A percentile compares a stretch with the other conserved stretches of the same genome.
Evolutionary conservation across 2,329 filamentous ascomycete genomes (phyloP).

Genomic region (Apiospora saccharicola): DNA sequence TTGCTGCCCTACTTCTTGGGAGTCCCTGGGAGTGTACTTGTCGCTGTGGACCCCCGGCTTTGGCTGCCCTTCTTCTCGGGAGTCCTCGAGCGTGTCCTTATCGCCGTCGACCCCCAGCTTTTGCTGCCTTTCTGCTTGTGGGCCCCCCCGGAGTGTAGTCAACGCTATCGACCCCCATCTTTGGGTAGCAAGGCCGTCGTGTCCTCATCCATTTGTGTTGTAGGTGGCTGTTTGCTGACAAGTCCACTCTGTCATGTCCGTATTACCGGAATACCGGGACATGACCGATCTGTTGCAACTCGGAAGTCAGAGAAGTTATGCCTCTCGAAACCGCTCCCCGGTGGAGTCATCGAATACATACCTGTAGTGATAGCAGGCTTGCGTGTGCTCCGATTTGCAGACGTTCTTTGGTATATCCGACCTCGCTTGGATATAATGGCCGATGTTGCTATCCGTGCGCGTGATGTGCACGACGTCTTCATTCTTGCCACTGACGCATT

Average conservation of each 20-base stretch:
- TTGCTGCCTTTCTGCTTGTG: too few species aligned
- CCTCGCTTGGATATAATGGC: conserved; percentile 24
- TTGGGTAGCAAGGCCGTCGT: too few species aligned
- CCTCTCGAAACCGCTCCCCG: too few species aligned
- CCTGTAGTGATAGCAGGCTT: conserved; percentile 25
- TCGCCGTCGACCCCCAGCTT: conserved; percentile 16
- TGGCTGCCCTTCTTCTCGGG: too few species aligned
- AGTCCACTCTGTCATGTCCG: conserved; percentile 25
- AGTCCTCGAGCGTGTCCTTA: neutral
- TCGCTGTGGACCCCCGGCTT: too few species aligned
- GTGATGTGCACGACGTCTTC: conserved; percentile 22
- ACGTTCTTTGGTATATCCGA: conserved; percentile 25
- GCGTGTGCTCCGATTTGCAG: conserved; percentile 17
- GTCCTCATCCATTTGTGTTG: conserved; percentile 4
- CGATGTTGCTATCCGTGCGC: conserved; percentile 5
- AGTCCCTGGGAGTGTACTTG: too few species aligned
- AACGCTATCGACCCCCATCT: too few species aligned
- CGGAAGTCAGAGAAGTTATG: too few species aligned
- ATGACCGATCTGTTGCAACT: conserved; percentile 13
- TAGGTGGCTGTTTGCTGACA: conserved; percentile 21
- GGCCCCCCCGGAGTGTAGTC: too few species aligned
- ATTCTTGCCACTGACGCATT: conserved; percentile 16
- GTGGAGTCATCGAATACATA: neutral
- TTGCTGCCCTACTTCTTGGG: too few species aligned
- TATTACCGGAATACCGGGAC: neutral